Conservation (phyloP, 1,139 yeast genomes). For the Debaryomyces singareniensis region DNA sequence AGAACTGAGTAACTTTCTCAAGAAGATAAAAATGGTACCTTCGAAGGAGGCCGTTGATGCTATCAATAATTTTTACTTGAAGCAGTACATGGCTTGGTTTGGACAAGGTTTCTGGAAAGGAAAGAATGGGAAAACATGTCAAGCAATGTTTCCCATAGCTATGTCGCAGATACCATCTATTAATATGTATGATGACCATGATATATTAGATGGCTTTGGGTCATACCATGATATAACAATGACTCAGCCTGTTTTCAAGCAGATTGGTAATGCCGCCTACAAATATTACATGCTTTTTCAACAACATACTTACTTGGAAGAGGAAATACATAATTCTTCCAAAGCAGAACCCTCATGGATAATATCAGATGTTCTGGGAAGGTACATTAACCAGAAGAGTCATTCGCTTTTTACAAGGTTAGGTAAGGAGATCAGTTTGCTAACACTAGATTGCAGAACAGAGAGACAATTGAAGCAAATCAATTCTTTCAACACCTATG, state of each 20-base stretch:
- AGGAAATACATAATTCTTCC: constrained; percentile 19
- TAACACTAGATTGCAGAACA: constrained; percentile 89
- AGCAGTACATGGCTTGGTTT: constrained; percentile 79
- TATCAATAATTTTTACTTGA: constrained; percentile 58
- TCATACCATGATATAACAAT: constrained; percentile 74
- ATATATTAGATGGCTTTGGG: constrained; percentile 93
- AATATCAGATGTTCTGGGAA: constrained; percentile 47
- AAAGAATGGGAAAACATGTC: constrained; percentile 54
- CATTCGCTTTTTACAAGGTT: constrained; percentile 67
- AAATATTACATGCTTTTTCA: constrained; percentile 88
- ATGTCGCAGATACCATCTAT: constrained; percentile 78
- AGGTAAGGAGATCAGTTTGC: constrained; percentile 65
- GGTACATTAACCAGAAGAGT: constrained; percentile 56
- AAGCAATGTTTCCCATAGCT: constrained; percentile 65
- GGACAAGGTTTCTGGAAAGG: constrained; percentile 87
- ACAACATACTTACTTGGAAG: constrained; percentile 61
- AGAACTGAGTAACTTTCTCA: constrained; percentile 39
- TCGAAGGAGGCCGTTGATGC: constrained; percentile 45
- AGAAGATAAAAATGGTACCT: constrained; percentile 35
- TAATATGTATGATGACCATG: constrained; percentile 87
- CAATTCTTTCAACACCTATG: constrained; percentile 52
- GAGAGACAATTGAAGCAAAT: constrained; percentile 67
- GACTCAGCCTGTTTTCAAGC: constrained; percentile 58
- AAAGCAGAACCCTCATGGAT: constrained; percentile 54
- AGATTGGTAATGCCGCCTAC: constrained; percentile 74